Percentiles rank a stretch among this genome's conserved stretches.
Evolutionary conservation across 306 rosid species (phyloP).

Genomic region (Sophora flavescens): DNA sequence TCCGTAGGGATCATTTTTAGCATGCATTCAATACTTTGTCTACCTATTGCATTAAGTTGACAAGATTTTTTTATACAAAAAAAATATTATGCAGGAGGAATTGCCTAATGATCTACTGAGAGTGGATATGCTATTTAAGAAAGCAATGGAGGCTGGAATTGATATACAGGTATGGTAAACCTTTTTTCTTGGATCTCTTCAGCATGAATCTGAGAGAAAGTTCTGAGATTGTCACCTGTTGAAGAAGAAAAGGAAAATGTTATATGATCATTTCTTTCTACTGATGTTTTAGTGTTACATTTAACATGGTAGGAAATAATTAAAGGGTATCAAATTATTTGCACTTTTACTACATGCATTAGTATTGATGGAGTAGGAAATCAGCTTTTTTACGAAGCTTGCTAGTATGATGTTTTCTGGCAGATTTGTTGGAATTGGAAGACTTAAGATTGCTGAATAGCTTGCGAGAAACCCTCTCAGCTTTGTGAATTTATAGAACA

Average conservation of each 20-base stretch:
- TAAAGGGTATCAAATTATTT: constrained; percentile 33
- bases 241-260: constrained; percentile 29
- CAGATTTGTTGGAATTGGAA: constrained; percentile 40
- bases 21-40: constrained; percentile 30
- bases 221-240: constrained; percentile 28
- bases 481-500: no score
- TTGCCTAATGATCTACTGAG: constrained; percentile 80
- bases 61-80: constrained; percentile 33
- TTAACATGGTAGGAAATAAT: constrained; percentile 31
- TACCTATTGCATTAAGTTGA: constrained; percentile 28
- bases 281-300: constrained; percentile 21
- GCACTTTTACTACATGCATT: constrained; percentile 11
- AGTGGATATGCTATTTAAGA: constrained; percentile 81
- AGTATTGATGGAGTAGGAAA: constrained; percentile 29
- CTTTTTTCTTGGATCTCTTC: constrained; percentile 35
- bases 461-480: no score
- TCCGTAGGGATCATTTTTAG: not conserved
- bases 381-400: not conserved
- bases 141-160: constrained; percentile 79
- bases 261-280: constrained; percentile 20
- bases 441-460: no score
- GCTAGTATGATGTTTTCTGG: constrained; percentile 7
- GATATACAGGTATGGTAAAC: constrained; percentile 73
- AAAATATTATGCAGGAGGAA: constrained; percentile 72
- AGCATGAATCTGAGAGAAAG: constrained; percentile 26